These are phyloP conservation scores for Ambrosiella cleistominuta DNA, from an alignment of 2,329 filamentous ascomycete species.

Conservation along the genomic window DNA sequence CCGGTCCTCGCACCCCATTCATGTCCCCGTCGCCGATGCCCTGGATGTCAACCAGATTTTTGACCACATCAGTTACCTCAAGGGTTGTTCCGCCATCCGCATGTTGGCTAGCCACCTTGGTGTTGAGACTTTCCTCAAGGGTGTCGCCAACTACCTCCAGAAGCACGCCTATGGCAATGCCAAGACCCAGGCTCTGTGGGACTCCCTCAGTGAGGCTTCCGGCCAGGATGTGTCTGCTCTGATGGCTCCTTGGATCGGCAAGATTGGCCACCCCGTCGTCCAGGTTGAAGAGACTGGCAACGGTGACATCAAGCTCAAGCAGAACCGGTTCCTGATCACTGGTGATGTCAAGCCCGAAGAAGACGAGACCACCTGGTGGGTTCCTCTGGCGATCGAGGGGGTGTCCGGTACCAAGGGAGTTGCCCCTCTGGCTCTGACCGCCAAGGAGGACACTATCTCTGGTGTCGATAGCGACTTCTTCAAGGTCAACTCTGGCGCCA, in stretches of 20 bases:
- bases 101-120: conserved; percentile 90
- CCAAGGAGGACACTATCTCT: conserved; percentile 59
- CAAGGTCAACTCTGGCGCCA: conserved; percentile 80
- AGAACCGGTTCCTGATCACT: conserved; percentile 77
- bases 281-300: conserved; percentile 72
- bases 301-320: conserved; percentile 64
- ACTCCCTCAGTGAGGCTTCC: conserved; percentile 70
- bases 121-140: conserved; percentile 72
- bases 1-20: conserved; percentile 84
- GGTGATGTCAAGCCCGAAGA: conserved; percentile 85
- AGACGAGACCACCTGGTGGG: conserved; percentile 87
- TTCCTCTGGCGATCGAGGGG: conserved; percentile 72
- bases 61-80: conserved; percentile 88
- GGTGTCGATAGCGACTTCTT: conserved; percentile 70
- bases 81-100: conserved; percentile 88
- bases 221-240: conserved; percentile 70
- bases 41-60: conserved; percentile 97
- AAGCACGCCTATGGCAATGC: conserved; percentile 78
- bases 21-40: conserved; percentile 84
- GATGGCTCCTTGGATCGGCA: conserved; percentile 90
- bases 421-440: conserved; percentile 49
- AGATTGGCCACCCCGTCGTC: conserved; percentile 85
- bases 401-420: conserved; percentile 47
- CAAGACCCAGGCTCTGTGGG: conserved; percentile 82
- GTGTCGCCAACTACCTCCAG: conserved; percentile 79